Conservation (phyloP, 2,329 filamentous ascomycete species). For the Colletotrichum tanaceti region DNA sequence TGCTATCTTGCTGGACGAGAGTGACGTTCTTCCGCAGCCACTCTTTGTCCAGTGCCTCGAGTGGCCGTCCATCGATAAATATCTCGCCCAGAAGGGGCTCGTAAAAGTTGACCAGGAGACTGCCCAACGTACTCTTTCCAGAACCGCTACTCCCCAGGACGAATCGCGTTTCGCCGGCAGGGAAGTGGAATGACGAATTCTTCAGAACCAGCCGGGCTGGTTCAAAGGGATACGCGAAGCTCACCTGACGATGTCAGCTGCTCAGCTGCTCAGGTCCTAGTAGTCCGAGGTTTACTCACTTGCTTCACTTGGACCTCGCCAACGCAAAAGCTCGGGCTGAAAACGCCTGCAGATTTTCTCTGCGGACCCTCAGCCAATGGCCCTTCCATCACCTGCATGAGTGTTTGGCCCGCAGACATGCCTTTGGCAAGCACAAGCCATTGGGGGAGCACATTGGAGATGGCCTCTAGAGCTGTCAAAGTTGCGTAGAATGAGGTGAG, state of each 20-base stretch:
- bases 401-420: constrained; percentile 74
- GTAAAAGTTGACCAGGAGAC: constrained; percentile 84
- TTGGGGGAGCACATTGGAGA: constrained; percentile 80
- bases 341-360: constrained; percentile 46
- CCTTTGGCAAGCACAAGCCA: constrained; percentile 84
- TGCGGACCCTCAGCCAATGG: constrained; percentile 42
- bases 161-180: constrained; percentile 78
- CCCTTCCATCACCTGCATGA: constrained; percentile 50
- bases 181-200: constrained; percentile 75
- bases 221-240: constrained; percentile 83
- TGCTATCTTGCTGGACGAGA: constrained; percentile 83
- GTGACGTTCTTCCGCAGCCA: constrained; percentile 85
- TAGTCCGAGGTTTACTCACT: constrained; percentile 57
- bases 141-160: constrained; percentile 89
- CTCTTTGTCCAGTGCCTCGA: constrained; percentile 70
- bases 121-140: constrained; percentile 89
- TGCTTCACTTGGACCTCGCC: constrained; percentile 78
- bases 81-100: constrained; percentile 76
- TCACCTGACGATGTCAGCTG: constrained; percentile 65
- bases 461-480: constrained; percentile 78
- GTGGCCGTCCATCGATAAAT: constrained; percentile 72
- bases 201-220: constrained; percentile 69
- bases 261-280: constrained; percentile 24
- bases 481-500: constrained; percentile 89
- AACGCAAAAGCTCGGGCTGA: constrained; percentile 55